Percentiles rank a stretch among this genome's conserved stretches.
These are phyloP conservation scores for Metarhizium humberi DNA, from an alignment of 2,329 filamentous ascomycete species.

Conservation along the genomic window DNA sequence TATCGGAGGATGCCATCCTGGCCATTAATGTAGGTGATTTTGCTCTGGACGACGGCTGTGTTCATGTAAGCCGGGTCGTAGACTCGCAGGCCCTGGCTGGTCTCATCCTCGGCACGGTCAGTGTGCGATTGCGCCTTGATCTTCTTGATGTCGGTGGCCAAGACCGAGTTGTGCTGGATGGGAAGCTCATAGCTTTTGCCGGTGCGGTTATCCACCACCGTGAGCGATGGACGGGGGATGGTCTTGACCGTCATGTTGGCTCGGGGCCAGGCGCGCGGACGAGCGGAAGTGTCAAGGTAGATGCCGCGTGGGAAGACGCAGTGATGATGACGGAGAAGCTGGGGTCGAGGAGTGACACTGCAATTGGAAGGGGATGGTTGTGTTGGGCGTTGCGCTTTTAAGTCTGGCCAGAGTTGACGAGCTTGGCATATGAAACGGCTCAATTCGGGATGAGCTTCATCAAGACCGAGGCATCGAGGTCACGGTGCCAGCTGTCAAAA, in stretches of 20 bases:
- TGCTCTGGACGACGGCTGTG: constrained; percentile 38
- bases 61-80: constrained; percentile 45
- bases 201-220: constrained; percentile 40
- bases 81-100: constrained; percentile 37
- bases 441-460: no score
- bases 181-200: constrained; percentile 38
- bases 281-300: background rate
- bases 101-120: constrained; percentile 35
- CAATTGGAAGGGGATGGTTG: no score
- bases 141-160: constrained; percentile 41
- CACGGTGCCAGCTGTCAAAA: no score
- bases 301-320: background rate
- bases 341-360: no score
- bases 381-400: no score
- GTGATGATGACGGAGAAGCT: no score
- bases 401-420: no score
- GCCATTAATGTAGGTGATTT: constrained; percentile 44
- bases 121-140: constrained; percentile 28
- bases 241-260: constrained; percentile 5
- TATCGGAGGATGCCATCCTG: constrained; percentile 41
- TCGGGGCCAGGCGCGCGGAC: background rate
- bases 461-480: no score
- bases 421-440: no score
- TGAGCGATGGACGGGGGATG: constrained; percentile 23
- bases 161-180: constrained; percentile 39